Percentiles rank a stretch among this genome's conserved stretches.
These are phyloP conservation scores for Tuber borchii DNA, from an alignment of 495 filamentous ascomycete genomes.

Conservation along the genomic window DNA sequence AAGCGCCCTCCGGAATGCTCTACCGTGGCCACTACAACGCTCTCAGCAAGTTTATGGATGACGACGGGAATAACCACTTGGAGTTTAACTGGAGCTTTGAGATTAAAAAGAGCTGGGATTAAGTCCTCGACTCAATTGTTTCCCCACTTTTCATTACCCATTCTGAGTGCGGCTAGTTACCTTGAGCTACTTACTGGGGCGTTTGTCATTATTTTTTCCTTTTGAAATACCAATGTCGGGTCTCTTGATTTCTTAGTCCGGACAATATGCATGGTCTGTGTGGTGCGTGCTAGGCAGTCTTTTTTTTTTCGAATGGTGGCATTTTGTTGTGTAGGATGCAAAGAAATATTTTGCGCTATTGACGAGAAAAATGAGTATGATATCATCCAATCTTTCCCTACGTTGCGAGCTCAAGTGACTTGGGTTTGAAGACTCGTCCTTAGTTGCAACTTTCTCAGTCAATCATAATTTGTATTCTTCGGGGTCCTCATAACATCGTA, in stretches of 20 bases:
- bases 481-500: too few relatives aligned
- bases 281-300: not conserved
- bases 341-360: not conserved
- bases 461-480: too few relatives aligned
- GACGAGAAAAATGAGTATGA: not conserved
- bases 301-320: not conserved
- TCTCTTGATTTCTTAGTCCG: conserved; percentile 1
- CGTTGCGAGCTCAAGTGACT: too few relatives aligned
- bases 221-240: conserved; percentile 14
- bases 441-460: too few relatives aligned
- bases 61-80: conserved; percentile 79
- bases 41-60: conserved; percentile 79
- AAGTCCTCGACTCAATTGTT: conserved; percentile 16
- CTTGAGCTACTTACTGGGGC: conserved; percentile 25
- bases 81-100: conserved; percentile 91
- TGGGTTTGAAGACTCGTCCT: too few relatives aligned
- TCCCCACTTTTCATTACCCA: conserved; percentile 5
- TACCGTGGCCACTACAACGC: conserved; percentile 81
- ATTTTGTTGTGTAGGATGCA: not conserved
- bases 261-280: not conserved
- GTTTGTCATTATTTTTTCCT: conserved; percentile 18
- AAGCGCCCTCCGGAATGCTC: conserved; percentile 83
- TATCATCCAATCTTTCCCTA: too few relatives aligned
- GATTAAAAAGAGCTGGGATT: conserved; percentile 88
- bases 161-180: conserved; percentile 21